These are phyloP conservation scores for Fusarium caatingaense DNA, from an alignment of 2,329 filamentous ascomycete genomes.

Conservation along the genomic window DNA sequence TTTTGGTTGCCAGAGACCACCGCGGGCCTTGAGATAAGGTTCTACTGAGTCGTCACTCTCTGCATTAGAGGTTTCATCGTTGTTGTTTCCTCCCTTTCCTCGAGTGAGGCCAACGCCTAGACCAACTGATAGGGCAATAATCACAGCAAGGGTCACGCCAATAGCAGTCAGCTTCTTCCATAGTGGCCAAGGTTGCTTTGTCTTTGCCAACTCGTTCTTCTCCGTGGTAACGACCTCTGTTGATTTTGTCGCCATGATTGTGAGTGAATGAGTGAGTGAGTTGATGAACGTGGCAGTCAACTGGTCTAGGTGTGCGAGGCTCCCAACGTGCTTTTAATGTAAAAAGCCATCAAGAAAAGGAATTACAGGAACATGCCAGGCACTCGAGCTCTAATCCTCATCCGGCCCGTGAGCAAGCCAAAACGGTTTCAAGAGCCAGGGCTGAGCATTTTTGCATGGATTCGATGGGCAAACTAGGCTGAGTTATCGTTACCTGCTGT, in stretches of 20 bases:
- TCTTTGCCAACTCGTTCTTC: constrained; percentile 14
- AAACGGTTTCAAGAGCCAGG: constrained; percentile 18
- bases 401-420: constrained; percentile 15
- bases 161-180: constrained; percentile 49
- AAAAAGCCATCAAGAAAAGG: neutral
- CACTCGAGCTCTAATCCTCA: constrained; percentile 26
- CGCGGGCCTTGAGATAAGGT: constrained; percentile 36
- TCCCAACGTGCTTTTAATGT: constrained; percentile 9
- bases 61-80: constrained; percentile 24
- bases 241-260: constrained; percentile 19
- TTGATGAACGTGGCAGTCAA: neutral
- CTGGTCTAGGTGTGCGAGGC: neutral
- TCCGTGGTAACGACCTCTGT: constrained; percentile 4
- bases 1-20: constrained; percentile 62
- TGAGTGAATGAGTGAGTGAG: neutral
- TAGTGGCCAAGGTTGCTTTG: constrained; percentile 42
- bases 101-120: constrained; percentile 65
- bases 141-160: constrained; percentile 41
- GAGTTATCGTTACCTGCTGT: constrained; percentile 5
- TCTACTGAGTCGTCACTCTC: constrained; percentile 39
- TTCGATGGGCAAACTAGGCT: constrained; percentile 7
- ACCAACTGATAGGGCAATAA: constrained; percentile 63
- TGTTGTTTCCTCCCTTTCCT: constrained; percentile 43
- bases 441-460: constrained; percentile 31
- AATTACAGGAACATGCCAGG: constrained; percentile 25